Evolutionary conservation across 495 filamentous ascomycete species (phyloP).

Genomic region (Penicillium samsonianum): DNA sequence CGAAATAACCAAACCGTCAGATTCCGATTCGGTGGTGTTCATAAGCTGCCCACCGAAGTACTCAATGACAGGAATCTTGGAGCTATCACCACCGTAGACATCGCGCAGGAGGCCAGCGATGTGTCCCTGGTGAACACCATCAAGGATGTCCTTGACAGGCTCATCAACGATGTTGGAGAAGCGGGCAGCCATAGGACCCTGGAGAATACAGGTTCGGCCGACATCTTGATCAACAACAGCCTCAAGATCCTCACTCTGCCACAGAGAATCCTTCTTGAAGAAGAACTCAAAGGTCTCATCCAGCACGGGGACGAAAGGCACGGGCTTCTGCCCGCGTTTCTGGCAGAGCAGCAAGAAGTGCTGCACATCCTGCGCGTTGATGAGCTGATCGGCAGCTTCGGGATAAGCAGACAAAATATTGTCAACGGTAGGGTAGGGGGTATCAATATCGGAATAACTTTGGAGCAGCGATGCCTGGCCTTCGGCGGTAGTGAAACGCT

Average conservation of each 20-base stretch:
- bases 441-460: slow-evolving; percentile 81
- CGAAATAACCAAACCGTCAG: slow-evolving; percentile 79
- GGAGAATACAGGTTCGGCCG: slow-evolving; percentile 89
- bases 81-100: slow-evolving; percentile 72
- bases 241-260: slow-evolving; percentile 97
- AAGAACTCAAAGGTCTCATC: slow-evolving; percentile 97
- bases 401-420: slow-evolving; percentile 80
- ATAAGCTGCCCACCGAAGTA: slow-evolving; percentile 89
- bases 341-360: slow-evolving; percentile 94
- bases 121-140: slow-evolving; percentile 83
- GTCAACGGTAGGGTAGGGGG: slow-evolving; percentile 75
- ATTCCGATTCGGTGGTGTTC: slow-evolving; percentile 58
- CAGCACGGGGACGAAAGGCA: slow-evolving; percentile 88
- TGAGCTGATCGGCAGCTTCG: slow-evolving; percentile 82
- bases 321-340: slow-evolving; percentile 90
- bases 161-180: slow-evolving; percentile 89
- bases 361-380: slow-evolving; percentile 96
- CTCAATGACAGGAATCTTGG: slow-evolving; percentile 78
- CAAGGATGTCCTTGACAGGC: slow-evolving; percentile 89
- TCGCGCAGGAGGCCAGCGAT: slow-evolving; percentile 77
- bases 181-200: slow-evolving; percentile 90
- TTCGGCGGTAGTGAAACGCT: slow-evolving; percentile 72
- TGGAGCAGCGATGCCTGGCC: slow-evolving; percentile 77
- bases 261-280: slow-evolving; percentile 99
- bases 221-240: slow-evolving; percentile 96